Conservation (phyloP, 208 protist species). For the Trypanosoma caninum region DNA sequence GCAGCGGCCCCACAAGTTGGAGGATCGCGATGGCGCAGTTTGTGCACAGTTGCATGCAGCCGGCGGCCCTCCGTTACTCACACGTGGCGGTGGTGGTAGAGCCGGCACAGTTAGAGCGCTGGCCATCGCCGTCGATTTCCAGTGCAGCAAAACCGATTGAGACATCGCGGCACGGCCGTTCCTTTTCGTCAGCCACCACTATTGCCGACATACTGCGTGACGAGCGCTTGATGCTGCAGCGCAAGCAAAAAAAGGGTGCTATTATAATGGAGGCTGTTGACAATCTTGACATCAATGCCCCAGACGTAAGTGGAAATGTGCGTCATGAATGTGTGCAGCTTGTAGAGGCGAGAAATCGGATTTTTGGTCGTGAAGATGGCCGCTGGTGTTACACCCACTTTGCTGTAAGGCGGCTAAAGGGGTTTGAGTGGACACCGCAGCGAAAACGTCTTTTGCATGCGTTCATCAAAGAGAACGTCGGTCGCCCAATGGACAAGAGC, state of each 20-base stretch:
- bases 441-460: slow-evolving; percentile 8
- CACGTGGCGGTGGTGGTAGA: slow-evolving; percentile 82
- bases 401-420: slow-evolving; percentile 56
- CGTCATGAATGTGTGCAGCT: slow-evolving; percentile 55
- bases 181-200: not conserved
- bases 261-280: slow-evolving; percentile 78
- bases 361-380: slow-evolving; percentile 31
- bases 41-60: slow-evolving; percentile 31
- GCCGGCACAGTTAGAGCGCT: slow-evolving; percentile 41
- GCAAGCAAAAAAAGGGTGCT: slow-evolving; percentile 35
- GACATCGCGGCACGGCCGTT: not conserved
- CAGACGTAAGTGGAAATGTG: slow-evolving; percentile 50
- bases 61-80: slow-evolving; percentile 67
- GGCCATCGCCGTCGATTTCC: slow-evolving; percentile 7
- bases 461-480: slow-evolving; percentile 25
- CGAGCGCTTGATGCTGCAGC: slow-evolving; percentile 27
- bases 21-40: slow-evolving; percentile 56
- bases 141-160: not conserved
- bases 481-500: slow-evolving; percentile 30
- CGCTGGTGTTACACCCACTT: slow-evolving; percentile 58
- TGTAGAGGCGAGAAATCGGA: slow-evolving; percentile 46
- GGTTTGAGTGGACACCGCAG: slow-evolving; percentile 29
- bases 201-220: slow-evolving; percentile 30
- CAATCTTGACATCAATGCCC: slow-evolving; percentile 58
- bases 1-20: slow-evolving; percentile 49